Base-by-base conservation (phyloP, 164 flowering plant species). In the Protea cynaroides region DNA sequence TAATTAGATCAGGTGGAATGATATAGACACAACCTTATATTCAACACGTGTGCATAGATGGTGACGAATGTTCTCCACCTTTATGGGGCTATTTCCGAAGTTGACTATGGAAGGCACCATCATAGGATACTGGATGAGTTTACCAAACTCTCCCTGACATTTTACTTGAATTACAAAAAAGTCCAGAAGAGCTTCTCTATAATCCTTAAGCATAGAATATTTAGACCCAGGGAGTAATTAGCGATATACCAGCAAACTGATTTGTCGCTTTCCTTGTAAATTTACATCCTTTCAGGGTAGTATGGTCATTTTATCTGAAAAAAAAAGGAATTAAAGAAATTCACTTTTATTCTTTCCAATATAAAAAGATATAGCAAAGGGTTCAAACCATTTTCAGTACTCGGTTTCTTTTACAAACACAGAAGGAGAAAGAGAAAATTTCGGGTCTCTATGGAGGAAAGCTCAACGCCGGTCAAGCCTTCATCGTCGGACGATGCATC, bases 21-120 rank as follows among this genome's bases (percentile, higher is more conserved):
- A n/a, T n/a, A n/a, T n/a, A n/a, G n/a, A n/a, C n/a, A 60, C 63
- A 60, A 60, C 63, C 63, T 60, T 44, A 56, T 56, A 65, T 46
- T 56, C 46, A 56, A 60, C 23, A 65, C 21, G 37, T 52, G 9
- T 7, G 49, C 14, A 24, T 29, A 29, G 34, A 29, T 5, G 34
- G 19, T 12, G 46, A 40, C 46, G 46, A 8, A 40, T 64, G 36
- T 44, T 22, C 60, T 34, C 67, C 61, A 53, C 25, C 54, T 29
- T 43, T 58, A 13, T 13, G 52, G 59, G 67, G 47, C 66, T 38
- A 49, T 59, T 47, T 23, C 13, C 13, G 34, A 29, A 29, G 34
- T 29, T 29, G 4, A 1, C 34, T 2, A 29, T 29, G 34, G 34
- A 29, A 40, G 22, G 22, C 10, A n/a, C 12, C 18, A 59, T 21